Evolutionary conservation across 2,329 filamentous ascomycete species (phyloP).

Genomic region (Tolypocladium sp.): DNA sequence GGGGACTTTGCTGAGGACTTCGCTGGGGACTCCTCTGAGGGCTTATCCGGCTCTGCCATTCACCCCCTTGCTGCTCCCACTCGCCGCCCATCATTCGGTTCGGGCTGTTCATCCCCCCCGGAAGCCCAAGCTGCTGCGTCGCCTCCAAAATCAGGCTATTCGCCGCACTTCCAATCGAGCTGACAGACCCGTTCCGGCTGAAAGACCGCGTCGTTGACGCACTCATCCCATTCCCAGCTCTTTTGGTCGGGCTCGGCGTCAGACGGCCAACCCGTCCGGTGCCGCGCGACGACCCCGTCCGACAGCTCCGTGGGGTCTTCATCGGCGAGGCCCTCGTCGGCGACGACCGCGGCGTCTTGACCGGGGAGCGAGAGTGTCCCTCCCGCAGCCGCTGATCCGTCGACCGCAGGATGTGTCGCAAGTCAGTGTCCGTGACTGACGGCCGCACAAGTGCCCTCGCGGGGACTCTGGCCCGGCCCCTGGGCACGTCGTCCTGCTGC

Average conservation of each 20-base stretch:
- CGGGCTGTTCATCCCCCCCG: slow-evolving; percentile 32
- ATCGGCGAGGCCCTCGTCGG: slow-evolving; percentile 10
- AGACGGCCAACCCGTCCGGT: slow-evolving; percentile 8
- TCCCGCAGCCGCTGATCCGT: slow-evolving; percentile 42
- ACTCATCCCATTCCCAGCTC: slow-evolving; percentile 7
- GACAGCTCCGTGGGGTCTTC: slow-evolving; percentile 8
- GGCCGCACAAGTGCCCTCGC: slow-evolving; percentile 11
- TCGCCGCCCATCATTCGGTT: slow-evolving; percentile 24
- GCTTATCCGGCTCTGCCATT: slow-evolving; percentile 4
- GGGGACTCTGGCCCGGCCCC: slow-evolving; percentile 2
- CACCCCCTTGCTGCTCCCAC: slow-evolving; percentile 11
- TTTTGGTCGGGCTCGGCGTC: slow-evolving; percentile 19
- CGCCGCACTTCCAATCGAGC: slow-evolving; percentile 23
- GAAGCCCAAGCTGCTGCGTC: slow-evolving; percentile 23
- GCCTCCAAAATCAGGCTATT: slow-evolving; percentile 32
- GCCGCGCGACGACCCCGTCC: slow-evolving; percentile 3
- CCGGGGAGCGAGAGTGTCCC: slow-evolving; percentile 20
- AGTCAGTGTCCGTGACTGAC: slow-evolving; percentile 32
- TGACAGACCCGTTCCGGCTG: slow-evolving; percentile 16
- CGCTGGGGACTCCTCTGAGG: slow-evolving; percentile 4
- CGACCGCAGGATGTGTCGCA: slow-evolving; percentile 41
- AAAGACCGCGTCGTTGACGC: slow-evolving; percentile 7
- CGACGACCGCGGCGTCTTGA: slow-evolving; percentile 16
- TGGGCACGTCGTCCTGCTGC: slow-evolving; percentile 6
- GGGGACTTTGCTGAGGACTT: slow-evolving; percentile 6